Conservation (phyloP, 2,329 filamentous ascomycete species). For the Fusarium sp. region DNA sequence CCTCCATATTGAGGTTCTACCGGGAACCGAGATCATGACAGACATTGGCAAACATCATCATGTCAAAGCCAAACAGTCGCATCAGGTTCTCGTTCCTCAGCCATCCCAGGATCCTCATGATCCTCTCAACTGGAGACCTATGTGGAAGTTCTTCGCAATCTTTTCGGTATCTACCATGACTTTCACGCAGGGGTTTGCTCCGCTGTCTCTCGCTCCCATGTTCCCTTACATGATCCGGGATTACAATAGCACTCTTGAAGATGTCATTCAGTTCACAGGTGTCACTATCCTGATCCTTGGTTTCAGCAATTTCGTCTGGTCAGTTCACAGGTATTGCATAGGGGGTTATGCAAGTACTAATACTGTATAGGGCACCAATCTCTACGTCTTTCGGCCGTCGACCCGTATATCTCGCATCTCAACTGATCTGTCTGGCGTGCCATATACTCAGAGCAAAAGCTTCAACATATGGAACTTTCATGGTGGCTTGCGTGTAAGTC, state of each 20-base stretch:
- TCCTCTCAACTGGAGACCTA: conserved; percentile 10
- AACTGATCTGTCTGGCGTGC: conserved; percentile 6
- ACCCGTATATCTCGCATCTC: conserved; percentile 11
- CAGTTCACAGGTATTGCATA: fast-evolving
- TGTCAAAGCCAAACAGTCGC: conserved; percentile 29
- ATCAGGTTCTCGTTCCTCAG: conserved; percentile 38
- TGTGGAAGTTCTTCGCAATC: conserved; percentile 20
- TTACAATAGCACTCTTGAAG: conserved; percentile 3
- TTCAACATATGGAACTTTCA: conserved; percentile 11
- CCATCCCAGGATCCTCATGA: conserved; percentile 19
- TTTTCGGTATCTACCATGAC: conserved; percentile 16
- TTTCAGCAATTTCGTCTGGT: conserved; percentile 16
- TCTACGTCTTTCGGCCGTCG: conserved; percentile 9
- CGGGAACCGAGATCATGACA: conserved; percentile 40
- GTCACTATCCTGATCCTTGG: conserved; percentile 11
- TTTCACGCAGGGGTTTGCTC: conserved; percentile 10
- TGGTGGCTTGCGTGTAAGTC: conserved; percentile 14
- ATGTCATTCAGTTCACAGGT: conserved; percentile 9
- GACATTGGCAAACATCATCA: conserved; percentile 38
- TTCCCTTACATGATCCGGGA: conserved; percentile 9
- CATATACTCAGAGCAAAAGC: conserved; percentile 11
- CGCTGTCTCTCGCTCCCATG: conserved; percentile 15
- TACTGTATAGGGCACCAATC: not conserved
- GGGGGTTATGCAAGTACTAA: fast-evolving
- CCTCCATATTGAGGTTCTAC: conserved; percentile 37